phyloP scores from a whole-genome alignment of 805 yeast species.

The Candida methanosorbosa region DNA sequence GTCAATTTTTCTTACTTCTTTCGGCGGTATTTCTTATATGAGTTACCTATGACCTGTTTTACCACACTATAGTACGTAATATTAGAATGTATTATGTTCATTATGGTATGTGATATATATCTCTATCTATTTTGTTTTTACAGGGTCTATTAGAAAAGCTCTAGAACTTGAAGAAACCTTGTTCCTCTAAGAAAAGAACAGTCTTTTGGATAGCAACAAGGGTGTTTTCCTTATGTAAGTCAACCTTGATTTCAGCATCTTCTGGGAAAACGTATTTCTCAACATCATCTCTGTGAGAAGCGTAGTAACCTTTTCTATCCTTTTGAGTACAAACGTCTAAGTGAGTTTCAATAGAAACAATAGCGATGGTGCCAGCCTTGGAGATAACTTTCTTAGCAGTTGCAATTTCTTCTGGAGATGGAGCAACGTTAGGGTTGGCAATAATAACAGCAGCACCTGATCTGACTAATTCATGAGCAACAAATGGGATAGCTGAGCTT shows the following conservation, averaged over 20 bases:
- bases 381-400: slow-evolving; percentile 33
- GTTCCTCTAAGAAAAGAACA: slow-evolving; percentile 64
- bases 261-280: slow-evolving; percentile 39
- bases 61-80: too few relatives aligned
- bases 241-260: slow-evolving; percentile 51
- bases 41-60: too few relatives aligned
- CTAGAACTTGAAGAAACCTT: slow-evolving; percentile 65
- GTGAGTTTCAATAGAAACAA: slow-evolving; percentile 43
- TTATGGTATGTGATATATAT: too few relatives aligned
- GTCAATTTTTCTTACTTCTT: too few relatives aligned
- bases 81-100: too few relatives aligned
- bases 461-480: slow-evolving; percentile 68
- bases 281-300: slow-evolving; percentile 37
- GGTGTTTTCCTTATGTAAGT: slow-evolving; percentile 45
- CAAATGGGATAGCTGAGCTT: slow-evolving; percentile 41
- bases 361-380: slow-evolving; percentile 41
- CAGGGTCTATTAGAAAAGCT: too few relatives aligned
- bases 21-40: too few relatives aligned
- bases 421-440: slow-evolving; percentile 37
- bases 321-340: slow-evolving; percentile 34
- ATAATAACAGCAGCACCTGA: slow-evolving; percentile 91
- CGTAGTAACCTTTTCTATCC: slow-evolving; percentile 42
- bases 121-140: too few relatives aligned
- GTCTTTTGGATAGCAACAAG: slow-evolving; percentile 68
- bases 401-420: slow-evolving; percentile 33